Base-by-base conservation (phyloP, 169 alveolate species). In the Blepharisma undulans region DNA sequence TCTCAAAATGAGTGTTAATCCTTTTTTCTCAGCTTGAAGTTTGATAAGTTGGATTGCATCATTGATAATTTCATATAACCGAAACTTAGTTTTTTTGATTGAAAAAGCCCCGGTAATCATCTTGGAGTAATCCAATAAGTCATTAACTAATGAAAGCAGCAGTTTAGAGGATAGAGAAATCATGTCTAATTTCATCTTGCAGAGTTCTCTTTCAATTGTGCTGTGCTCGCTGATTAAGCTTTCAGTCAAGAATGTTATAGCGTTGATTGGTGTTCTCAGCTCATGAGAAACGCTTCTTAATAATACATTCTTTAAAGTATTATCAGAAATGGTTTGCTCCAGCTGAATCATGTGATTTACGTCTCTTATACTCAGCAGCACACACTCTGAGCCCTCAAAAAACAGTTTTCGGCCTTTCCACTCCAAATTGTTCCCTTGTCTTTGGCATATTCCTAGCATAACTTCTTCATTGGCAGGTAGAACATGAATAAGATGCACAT, bases 211-310 rank as follows among this genome's bases (percentile, higher is more conserved):
- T 79, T 79, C 87, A 3, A 48, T 48, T 48, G 66, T 48, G 34
- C 7, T 79, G 7, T 12, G 10, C 27, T 79, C 87, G 10, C 30
- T 8, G 14, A 34, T 30, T 12, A 29, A 32, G 29, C 87, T 79
- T 0, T 79, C 87, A 25, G 87, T 72, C 12, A 72, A 25, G 29
- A 34, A 79, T 7, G 34, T 79, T 12, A 79, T 32, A 79, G 87
- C 87, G 19, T 32, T 79, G 10, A 34, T 33, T 79, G 87, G 87
- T 10, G 87, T 79, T 4, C 87, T 25, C 34, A 79, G 14, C 60
- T 79, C 87, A 79, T 79, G 87, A n/a, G 87, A 79, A 29, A 79
- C 87, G 10, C 71, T 12, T 79, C 87, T 79, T 29, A 79, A 34
- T 0, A 79, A 12, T 0, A 34, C 71, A n/a, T 25, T 29, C 34